Evolutionary conservation across 495 filamentous ascomycete genomes (phyloP).

Genomic region (Penicillium ochrochloron): DNA sequence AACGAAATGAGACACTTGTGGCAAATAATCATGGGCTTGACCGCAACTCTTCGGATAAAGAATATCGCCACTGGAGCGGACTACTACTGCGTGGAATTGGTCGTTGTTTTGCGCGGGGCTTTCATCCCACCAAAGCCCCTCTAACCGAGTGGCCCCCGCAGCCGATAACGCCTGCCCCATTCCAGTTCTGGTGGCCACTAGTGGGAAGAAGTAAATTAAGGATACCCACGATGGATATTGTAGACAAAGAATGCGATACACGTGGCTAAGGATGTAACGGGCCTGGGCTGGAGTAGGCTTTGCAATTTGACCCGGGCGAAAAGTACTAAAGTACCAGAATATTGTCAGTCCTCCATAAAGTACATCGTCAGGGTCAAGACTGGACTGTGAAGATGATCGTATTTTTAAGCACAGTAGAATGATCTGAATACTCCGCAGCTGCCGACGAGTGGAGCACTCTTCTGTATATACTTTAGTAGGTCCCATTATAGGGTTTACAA

Average conservation of each 20-base stretch:
- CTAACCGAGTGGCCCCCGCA: conserved; percentile 6
- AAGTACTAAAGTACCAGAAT: not conserved
- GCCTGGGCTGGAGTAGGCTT: not conserved
- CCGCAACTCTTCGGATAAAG: conserved; percentile 23
- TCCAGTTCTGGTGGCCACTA: not conserved
- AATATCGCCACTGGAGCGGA: not conserved
- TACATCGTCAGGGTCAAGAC: not conserved
- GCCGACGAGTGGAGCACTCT: conserved; percentile 1
- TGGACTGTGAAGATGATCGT: not conserved
- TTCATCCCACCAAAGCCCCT: not conserved
- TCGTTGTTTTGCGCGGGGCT: not conserved
- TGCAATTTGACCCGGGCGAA: not conserved
- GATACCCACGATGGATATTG: not conserved
- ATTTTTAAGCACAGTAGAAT: not conserved
- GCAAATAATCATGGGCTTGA: conserved; percentile 24
- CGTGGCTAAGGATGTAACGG: conserved; percentile 24
- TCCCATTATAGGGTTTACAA: conserved; percentile 3
- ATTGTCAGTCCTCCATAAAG: not conserved
- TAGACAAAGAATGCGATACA: conserved; percentile 13
- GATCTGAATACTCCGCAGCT: not conserved
- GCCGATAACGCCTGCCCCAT: not conserved
- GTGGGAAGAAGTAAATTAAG: not conserved
- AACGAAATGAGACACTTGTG: conserved; percentile 18
- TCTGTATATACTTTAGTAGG: not conserved
- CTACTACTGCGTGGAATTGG: not conserved